Percentiles rank a stretch among this genome's conserved stretches.
phyloP scores from a whole-genome alignment of 805 yeast species.

The Pichia nanzhaoensis region DNA sequence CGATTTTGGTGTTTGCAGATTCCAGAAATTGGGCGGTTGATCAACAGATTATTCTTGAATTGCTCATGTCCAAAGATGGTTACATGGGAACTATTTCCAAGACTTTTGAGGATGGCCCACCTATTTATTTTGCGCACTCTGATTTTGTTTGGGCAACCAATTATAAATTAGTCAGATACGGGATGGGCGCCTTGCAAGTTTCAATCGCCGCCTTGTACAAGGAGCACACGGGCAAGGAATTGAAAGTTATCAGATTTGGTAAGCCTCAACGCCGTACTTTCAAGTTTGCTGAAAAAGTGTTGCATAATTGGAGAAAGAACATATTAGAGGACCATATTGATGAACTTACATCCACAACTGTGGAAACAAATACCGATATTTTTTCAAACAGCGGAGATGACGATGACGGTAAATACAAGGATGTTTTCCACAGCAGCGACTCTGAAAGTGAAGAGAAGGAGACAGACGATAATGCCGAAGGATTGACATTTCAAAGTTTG shows the following conservation, averaged over 20 bases:
- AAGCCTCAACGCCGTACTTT: conserved; percentile 88
- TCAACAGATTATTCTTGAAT: conserved; percentile 80
- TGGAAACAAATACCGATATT: conserved; percentile 4
- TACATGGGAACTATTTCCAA: conserved; percentile 76
- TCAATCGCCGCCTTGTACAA: conserved; percentile 78
- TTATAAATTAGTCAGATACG: conserved; percentile 73
- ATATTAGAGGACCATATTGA: conserved; percentile 69
- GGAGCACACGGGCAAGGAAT: conserved; percentile 77
- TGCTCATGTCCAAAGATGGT: conserved; percentile 70
- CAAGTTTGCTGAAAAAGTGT: conserved; percentile 72
- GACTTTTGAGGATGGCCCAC: conserved; percentile 71
- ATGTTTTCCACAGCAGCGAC: conserved; percentile 17
- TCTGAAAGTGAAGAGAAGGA: conserved; percentile 32
- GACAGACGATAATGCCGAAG: conserved; percentile 34
- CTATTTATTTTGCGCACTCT: conserved; percentile 81
- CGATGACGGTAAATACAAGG: conserved; percentile 17
- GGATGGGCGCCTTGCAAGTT: conserved; percentile 92
- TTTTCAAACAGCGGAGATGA: conserved; percentile 17
- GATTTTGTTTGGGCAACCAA: conserved; percentile 94
- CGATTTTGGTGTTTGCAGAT: conserved; percentile 85
- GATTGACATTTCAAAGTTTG: conserved; percentile 39
- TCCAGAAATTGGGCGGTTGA: conserved; percentile 92
- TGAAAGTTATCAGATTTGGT: conserved; percentile 78
- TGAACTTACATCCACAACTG: conserved; percentile 24
- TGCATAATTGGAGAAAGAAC: conserved; percentile 71